Evolutionary conservation across 495 filamentous ascomycete genomes (phyloP), one percentile per base, ranked within the genome.

Genomic region (Hyphodiscus hymeniophilus): DNA sequence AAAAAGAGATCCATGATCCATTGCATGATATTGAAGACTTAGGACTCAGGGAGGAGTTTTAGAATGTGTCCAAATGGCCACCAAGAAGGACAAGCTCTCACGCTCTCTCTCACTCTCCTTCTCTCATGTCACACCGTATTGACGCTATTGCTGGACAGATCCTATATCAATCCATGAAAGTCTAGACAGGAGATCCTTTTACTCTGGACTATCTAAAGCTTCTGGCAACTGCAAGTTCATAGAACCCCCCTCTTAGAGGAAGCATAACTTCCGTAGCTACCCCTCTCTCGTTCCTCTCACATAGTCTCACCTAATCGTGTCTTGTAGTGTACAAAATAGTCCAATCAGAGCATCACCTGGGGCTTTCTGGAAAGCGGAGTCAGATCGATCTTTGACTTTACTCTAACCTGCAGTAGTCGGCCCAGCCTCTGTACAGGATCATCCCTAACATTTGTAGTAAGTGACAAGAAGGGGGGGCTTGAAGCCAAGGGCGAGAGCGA

Each of bases 341-440:
- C 31, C 34, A 32, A 33, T 35, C 15, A 26, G 23, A 31, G 13
- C 20, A 31, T 26, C 35, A 24, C 43, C 38, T 44, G 38, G 34
- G 15, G 20, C 38, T 12, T n/a, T 45, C 28, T 35, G 35, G 23
- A 47, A 15, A n/a, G 28, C 42, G 23, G 43, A 47, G 34, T 15
- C 23, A 18, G n/a, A n/a, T n/a, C n/a, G n/a, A n/a, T n/a, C n/a
- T n/a, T 36, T 16, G 38, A 32, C 50, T 52, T 51, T 52, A 30
- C 50, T 43, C 31, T 23, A 24, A 47, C 47, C 20, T 18, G 43
- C 44, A 43, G 31, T 40, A 48, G 51, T 15, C 13, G 45, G 1
- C 23, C 38, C 21, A 32, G 49, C 5, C 11, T 20, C 18, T 15
- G 34, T 38, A 38, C 34, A 38, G 34, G 34, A 38, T 38, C 7